These are phyloP conservation scores for Fusarium goolgardi DNA, from an alignment of 2,329 filamentous ascomycete species.

Conservation along the genomic window DNA sequence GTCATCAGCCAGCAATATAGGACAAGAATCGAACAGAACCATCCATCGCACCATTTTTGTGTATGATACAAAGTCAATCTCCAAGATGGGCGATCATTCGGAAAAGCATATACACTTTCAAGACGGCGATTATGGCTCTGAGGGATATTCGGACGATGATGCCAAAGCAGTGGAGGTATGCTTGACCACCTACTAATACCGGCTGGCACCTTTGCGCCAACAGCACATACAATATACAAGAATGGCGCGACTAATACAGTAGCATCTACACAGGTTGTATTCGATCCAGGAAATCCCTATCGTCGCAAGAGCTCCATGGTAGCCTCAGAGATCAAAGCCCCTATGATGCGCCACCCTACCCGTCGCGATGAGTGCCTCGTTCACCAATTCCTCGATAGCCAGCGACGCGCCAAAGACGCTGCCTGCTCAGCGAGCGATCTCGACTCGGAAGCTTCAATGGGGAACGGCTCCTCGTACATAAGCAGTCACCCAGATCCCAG, in stretches of 20 bases:
- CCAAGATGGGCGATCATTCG: constrained; percentile 35
- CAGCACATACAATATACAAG: not conserved
- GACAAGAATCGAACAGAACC: constrained; percentile 4
- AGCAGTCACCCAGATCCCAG: constrained; percentile 27
- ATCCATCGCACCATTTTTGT: constrained; percentile 1
- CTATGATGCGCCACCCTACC: constrained; percentile 46
- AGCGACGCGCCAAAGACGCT: constrained; percentile 55
- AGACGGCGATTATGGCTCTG: constrained; percentile 52
- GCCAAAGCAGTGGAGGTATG: constrained; percentile 62
- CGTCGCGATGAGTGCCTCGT: constrained; percentile 70
- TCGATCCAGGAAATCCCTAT: constrained; percentile 70
- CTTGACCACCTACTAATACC: constrained; percentile 12
- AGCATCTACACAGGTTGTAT: constrained; percentile 63
- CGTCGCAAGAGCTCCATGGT: constrained; percentile 75
- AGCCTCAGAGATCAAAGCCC: constrained; percentile 58
- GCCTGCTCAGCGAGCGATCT: constrained; percentile 46
- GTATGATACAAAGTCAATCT: not conserved
- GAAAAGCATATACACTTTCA: constrained; percentile 49
- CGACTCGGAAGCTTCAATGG: constrained; percentile 46
- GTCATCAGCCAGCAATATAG: constrained; percentile 29
- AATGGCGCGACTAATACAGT: constrained; percentile 13
- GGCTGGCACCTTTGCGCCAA: not conserved
- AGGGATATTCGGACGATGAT: constrained; percentile 64
- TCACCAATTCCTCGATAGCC: constrained; percentile 71
- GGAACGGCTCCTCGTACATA: constrained; percentile 40